These are phyloP conservation scores for Lepidium africanum DNA, from an alignment of 345 rosid species.

Conservation along the genomic window DNA sequence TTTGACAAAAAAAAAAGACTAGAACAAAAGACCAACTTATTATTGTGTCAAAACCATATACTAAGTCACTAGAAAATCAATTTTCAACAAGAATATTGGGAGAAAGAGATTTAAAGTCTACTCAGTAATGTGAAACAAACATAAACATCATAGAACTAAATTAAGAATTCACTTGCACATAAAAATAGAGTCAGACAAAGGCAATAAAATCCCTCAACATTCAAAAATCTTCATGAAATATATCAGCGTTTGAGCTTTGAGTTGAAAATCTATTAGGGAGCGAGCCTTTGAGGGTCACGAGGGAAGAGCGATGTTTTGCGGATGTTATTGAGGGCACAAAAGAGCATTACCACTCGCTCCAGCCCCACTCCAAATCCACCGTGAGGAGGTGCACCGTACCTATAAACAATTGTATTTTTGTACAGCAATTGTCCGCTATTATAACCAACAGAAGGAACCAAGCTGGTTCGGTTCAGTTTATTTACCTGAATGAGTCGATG, in stretches of 20 bases:
- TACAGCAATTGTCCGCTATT: background rate
- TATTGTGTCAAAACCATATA: no score
- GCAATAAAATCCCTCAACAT: background rate
- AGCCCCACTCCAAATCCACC: conserved; percentile 90
- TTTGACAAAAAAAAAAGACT: no score
- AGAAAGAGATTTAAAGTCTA: background rate
- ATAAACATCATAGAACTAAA: background rate
- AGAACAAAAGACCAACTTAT: no score
- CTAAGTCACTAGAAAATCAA: no score
- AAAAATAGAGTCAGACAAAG: background rate
- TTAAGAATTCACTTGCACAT: background rate
- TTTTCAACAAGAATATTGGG: background rate
- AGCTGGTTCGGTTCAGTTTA: background rate
- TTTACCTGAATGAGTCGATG: conserved; percentile 81
- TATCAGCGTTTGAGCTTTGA: background rate
- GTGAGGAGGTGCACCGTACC: conserved; percentile 82
- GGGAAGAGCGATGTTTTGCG: conserved; percentile 80
- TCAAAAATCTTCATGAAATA: background rate
- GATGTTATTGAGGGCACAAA: conserved; percentile 69
- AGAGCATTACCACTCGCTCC: conserved; percentile 88
- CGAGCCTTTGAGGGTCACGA: conserved; percentile 68
- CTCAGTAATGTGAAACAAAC: background rate
- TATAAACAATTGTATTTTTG: conserved; percentile 23
- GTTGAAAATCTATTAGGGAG: conserved; percentile 34
- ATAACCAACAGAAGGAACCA: background rate